Base-by-base conservation (phyloP, 1,284 basidiomycete species). In the Cutaneotrichosporon cavernicola region DNA sequence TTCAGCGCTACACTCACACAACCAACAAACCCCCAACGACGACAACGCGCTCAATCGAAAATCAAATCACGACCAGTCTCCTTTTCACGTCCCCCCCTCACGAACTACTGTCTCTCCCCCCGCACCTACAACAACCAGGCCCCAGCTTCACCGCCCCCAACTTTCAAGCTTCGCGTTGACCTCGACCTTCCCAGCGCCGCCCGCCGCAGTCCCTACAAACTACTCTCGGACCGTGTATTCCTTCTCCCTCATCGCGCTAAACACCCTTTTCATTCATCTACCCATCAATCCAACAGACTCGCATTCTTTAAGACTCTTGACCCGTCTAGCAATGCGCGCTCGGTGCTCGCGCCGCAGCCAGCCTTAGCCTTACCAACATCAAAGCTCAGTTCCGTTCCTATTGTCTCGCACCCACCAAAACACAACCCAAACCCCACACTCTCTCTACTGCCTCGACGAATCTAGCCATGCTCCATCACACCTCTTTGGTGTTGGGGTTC, bases 271-370 rank as follows among this genome's bases (percentile, higher is more conserved):
- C 26, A 26, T 30, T 51, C 49, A 52, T 13, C 50, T 18, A 16
- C 18, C 43, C 18, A n/a, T 16, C 43, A 16, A 5, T 18, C 18
- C 1, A 13, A 53, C 51, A 53, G 16, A 53, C 51, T 18, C 51
- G 51, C 9, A 7, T 14, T 21, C 51, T 32, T 30, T 18, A 18
- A 7, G 36, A 21, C 43, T 52, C 34, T 34, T 43, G 51, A 40
- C 56, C n/a, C 31, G 30, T 43, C 58, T 60, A 65, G 66, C 66
- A 59, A 68, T 68, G 66, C 56, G 66, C 60, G 66, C 53, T 58
- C 52, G 50, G 66, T 61, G 63, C 61, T 59, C 61, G 59, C 64
- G 57, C 64, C 61, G 63, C 63, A 43, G 56, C 56, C 51, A 43
- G 40, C 56, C 49, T 61, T 63, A 61, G 50, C 40, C 26, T 22